Conservation (phyloP, 1,139 yeast genomes). For the Taiozyma sp. region DNA sequence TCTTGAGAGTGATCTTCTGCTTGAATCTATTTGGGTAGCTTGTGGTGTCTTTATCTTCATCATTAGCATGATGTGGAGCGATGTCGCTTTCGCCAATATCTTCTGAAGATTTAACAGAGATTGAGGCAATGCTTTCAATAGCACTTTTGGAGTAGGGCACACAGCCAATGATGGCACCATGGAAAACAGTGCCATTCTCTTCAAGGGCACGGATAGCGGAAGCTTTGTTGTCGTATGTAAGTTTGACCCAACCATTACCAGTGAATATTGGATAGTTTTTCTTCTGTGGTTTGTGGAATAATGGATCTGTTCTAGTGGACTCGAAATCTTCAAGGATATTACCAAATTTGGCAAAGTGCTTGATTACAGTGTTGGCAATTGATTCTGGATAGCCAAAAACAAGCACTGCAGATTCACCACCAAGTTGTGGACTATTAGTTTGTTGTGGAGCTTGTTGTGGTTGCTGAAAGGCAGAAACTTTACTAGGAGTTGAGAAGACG, state of each 20-base stretch:
- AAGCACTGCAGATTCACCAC: constrained; percentile 60
- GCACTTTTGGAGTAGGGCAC: constrained; percentile 60
- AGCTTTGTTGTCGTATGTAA: constrained; percentile 73
- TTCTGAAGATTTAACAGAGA: constrained; percentile 45
- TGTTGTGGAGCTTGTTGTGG: constrained; percentile 1
- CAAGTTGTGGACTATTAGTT: constrained; percentile 8
- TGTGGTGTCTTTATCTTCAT: constrained; percentile 8
- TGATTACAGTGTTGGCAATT: constrained; percentile 60
- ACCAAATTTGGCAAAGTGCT: constrained; percentile 80
- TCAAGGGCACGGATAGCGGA: constrained; percentile 81
- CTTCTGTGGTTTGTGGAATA: constrained; percentile 16
- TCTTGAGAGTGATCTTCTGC: constrained; percentile 18
- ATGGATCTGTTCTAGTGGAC: constrained; percentile 25
- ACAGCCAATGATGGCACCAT: constrained; percentile 74
- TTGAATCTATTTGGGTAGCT: constrained; percentile 11
- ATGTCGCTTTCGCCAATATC: constrained; percentile 44
- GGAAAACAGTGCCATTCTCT: constrained; percentile 72
- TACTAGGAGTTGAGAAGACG: constrained; percentile 12
- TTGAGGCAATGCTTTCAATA: constrained; percentile 58
- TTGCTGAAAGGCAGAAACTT: constrained; percentile 20
- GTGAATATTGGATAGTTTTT: constrained; percentile 62
- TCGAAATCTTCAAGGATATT: constrained; percentile 73
- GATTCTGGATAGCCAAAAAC: constrained; percentile 89
- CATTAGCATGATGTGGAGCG: constrained; percentile 9
- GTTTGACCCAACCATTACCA: constrained; percentile 85